These are phyloP conservation scores for Aspergillus sp. DNA, from an alignment of 2,329 filamentous ascomycete genomes.

Conservation along the genomic window DNA sequence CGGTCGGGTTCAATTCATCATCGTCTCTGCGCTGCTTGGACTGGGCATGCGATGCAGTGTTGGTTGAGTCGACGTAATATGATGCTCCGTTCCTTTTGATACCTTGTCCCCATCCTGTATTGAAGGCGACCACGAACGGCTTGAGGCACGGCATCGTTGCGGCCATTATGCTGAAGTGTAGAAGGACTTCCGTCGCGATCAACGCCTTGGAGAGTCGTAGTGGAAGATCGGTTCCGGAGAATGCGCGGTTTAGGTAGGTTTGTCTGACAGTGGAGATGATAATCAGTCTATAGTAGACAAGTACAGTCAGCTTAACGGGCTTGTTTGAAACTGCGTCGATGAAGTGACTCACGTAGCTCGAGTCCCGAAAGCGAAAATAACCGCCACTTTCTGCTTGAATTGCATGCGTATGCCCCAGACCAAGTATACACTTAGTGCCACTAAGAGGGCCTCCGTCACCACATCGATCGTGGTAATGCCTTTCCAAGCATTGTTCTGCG, in stretches of 20 bases:
- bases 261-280: slow-evolving; percentile 35
- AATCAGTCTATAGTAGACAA: slow-evolving; percentile 14
- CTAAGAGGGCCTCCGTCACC: slow-evolving; percentile 21
- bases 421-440: slow-evolving; percentile 21
- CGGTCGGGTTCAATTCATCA: not conserved
- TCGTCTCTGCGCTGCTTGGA: not conserved
- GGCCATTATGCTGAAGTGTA: slow-evolving; percentile 43
- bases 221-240: slow-evolving; percentile 26
- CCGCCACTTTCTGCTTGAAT: slow-evolving; percentile 13
- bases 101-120: slow-evolving; percentile 35
- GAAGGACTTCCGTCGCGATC: slow-evolving; percentile 38
- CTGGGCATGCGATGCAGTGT: not conserved
- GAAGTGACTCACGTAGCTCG: slow-evolving; percentile 6
- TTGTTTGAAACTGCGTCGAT: not conserved
- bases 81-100: not conserved
- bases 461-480: slow-evolving; percentile 41
- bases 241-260: slow-evolving; percentile 28
- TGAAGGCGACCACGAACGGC: slow-evolving; percentile 42
- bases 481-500: slow-evolving; percentile 33
- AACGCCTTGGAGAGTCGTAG: slow-evolving; percentile 32
- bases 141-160: slow-evolving; percentile 44
- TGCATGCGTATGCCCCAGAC: slow-evolving; percentile 26
- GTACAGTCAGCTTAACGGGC: not conserved
- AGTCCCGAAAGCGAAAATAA: slow-evolving; percentile 19
- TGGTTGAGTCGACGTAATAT: not conserved